Conservation (phyloP, 805 yeast species). For the Kodamaea restingae region DNA sequence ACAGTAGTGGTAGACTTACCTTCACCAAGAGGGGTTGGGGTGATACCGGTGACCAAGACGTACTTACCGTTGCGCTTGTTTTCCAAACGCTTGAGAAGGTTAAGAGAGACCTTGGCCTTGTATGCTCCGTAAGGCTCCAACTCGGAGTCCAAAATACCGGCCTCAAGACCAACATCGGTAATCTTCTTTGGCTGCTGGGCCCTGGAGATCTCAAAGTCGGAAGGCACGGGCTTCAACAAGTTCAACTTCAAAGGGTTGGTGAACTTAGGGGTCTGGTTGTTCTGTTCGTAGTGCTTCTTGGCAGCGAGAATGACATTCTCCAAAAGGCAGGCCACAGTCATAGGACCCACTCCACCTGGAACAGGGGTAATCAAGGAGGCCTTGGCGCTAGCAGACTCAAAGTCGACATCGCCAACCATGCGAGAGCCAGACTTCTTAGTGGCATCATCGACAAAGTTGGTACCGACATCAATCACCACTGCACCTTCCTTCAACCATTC, state of each 20-base stretch:
- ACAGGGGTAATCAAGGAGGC: constrained; percentile 78
- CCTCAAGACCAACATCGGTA: constrained; percentile 62
- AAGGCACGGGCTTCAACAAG: constrained; percentile 67
- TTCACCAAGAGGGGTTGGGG: constrained; percentile 84
- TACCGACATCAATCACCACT: constrained; percentile 78
- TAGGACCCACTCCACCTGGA: constrained; percentile 91
- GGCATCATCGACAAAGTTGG: constrained; percentile 66
- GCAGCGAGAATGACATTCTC: constrained; percentile 72
- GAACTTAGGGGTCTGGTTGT: constrained; percentile 40
- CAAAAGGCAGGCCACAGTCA: constrained; percentile 82
- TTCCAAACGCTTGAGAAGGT: constrained; percentile 58
- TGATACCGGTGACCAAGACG: constrained; percentile 75
- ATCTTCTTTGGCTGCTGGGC: constrained; percentile 71
- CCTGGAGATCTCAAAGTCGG: constrained; percentile 75
- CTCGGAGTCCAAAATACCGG: constrained; percentile 64
- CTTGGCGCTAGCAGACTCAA: constrained; percentile 47
- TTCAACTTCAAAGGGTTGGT: constrained; percentile 55
- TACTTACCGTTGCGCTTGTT: constrained; percentile 64
- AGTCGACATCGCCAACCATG: constrained; percentile 78
- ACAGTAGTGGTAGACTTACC: constrained; percentile 83
- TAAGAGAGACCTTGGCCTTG: constrained; percentile 71
- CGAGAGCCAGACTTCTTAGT: constrained; percentile 64
- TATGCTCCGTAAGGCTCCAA: constrained; percentile 71
- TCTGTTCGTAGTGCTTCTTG: constrained; percentile 42
- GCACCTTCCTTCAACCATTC: constrained; percentile 69